Evolutionary conservation across 495 filamentous ascomycete species (phyloP).

Genomic region (Penicillium herquei): DNA sequence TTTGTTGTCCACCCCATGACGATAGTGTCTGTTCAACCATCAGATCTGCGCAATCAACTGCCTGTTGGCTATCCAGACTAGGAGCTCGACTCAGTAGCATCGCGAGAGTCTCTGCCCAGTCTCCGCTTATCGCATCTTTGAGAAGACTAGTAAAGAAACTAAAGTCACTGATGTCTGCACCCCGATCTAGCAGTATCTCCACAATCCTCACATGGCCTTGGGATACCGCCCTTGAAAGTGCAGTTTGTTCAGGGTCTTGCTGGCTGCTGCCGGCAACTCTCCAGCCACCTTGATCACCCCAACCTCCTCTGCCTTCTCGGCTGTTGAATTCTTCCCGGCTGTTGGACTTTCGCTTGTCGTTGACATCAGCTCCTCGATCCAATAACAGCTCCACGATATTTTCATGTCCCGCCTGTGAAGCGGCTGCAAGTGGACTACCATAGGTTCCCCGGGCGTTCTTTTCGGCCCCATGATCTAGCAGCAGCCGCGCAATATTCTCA

Average conservation of each 20-base stretch:
- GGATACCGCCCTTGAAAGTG: no score
- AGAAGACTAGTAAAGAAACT: no score
- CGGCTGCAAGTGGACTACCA: not conserved
- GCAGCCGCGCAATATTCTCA: not conserved
- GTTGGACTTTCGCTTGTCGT: not conserved
- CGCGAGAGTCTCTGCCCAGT: no score
- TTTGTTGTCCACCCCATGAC: not conserved
- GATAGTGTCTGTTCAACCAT: no score
- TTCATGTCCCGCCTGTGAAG: not conserved
- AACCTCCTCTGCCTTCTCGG: not conserved
- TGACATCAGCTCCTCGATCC: not conserved
- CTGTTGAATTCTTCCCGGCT: no score
- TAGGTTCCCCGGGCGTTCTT: not conserved
- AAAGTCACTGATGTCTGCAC: not conserved
- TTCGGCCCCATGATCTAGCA: no score
- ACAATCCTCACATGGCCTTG: not conserved
- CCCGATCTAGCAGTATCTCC: not conserved
- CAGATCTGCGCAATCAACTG: no score
- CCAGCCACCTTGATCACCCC: not conserved
- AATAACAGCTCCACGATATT: not conserved
- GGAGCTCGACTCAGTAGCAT: no score
- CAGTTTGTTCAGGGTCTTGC: no score
- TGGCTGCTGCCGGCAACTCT: not conserved
- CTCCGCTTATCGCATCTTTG: no score
- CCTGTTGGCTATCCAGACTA: no score